A percentile compares a stretch with the other conserved stretches of the same genome.
Conservation (phyloP, 2,329 filamentous ascomycete genomes). For the Ascocoryne sarcoides region DNA sequence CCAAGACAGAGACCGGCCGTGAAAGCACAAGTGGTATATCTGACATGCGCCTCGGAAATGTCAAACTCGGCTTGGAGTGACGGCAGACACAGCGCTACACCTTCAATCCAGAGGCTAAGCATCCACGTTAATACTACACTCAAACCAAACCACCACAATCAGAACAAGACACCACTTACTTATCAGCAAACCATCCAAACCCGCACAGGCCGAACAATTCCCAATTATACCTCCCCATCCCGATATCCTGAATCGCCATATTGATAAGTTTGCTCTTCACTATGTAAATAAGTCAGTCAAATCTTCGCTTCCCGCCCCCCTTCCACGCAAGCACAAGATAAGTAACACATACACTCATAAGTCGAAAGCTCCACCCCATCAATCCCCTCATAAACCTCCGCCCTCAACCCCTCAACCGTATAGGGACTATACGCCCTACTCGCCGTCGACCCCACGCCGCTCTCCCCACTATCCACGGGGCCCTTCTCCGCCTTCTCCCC, state of each 20-base stretch:
- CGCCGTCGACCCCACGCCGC: constrained; percentile 27
- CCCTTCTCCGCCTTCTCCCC: constrained; percentile 2
- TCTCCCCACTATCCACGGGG: neutral
- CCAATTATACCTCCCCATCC: constrained; percentile 73
- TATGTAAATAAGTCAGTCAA: constrained; percentile 13
- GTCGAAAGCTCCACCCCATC: constrained; percentile 47
- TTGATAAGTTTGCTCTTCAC: constrained; percentile 71
- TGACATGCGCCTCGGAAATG: constrained; percentile 58
- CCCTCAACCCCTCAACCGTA: constrained; percentile 59
- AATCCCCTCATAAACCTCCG: constrained; percentile 52
- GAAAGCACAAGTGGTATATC: constrained; percentile 72
- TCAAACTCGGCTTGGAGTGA: constrained; percentile 68
- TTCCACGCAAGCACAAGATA: too few relatives aligned
- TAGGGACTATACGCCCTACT: constrained; percentile 43
- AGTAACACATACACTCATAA: constrained; percentile 60
- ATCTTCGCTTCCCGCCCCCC: neutral
- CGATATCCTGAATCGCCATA: constrained; percentile 70
- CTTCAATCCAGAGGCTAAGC: constrained; percentile 67
- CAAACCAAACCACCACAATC: too few relatives aligned
- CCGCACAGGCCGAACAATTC: constrained; percentile 57
- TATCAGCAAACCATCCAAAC: constrained; percentile 46
- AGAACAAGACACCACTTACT: neutral
- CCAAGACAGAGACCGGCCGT: constrained; percentile 72
- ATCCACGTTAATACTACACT: neutral
- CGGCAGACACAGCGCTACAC: constrained; percentile 67